Conservation (phyloP, 805 yeast species). For the Candida stauntonica region DNA sequence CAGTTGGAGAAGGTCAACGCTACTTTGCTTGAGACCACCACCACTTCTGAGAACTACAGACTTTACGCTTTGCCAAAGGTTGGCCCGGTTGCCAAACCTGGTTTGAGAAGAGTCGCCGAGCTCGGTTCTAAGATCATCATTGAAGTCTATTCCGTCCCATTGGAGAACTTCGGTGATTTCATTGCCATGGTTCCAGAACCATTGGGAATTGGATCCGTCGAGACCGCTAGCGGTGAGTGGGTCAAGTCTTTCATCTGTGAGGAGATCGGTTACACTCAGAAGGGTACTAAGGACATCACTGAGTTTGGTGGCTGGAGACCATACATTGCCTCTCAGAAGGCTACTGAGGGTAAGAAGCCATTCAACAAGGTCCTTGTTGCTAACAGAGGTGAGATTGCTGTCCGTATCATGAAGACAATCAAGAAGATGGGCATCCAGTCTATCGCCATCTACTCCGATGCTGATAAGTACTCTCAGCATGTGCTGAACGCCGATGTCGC, state of each 20-base stretch:
- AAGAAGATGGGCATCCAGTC: conserved; percentile 74
- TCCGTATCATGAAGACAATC: conserved; percentile 84
- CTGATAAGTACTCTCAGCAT: conserved; percentile 85
- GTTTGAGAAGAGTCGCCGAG: conserved; percentile 56
- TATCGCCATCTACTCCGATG: conserved; percentile 87
- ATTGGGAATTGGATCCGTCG: conserved; percentile 90
- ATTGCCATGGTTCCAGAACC: conserved; percentile 91
- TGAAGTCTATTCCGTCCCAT: conserved; percentile 83
- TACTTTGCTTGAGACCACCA: conserved; percentile 55
- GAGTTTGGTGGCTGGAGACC: conserved; percentile 82
- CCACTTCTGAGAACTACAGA: conserved; percentile 66
- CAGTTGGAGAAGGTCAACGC: conserved; percentile 86
- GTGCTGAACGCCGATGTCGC: conserved; percentile 80
- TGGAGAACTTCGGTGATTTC: conserved; percentile 73
- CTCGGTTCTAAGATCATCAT: conserved; percentile 60
- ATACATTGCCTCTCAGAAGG: conserved; percentile 41
- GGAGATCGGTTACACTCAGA: conserved; percentile 71
- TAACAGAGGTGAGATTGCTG: conserved; percentile 97
- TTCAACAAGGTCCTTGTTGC: conserved; percentile 88
- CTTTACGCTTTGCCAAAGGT: conserved; percentile 77
- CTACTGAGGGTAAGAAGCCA: conserved; percentile 42
- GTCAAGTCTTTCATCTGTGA: conserved; percentile 95
- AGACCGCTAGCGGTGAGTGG: conserved; percentile 73
- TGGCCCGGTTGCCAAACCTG: conserved; percentile 88
- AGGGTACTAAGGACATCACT: conserved; percentile 80